Percentiles rank a stretch among this genome's conserved stretches.
These are phyloP conservation scores for Acephala macrosclerotiorum DNA, from an alignment of 2,329 filamentous ascomycete genomes.

Conservation along the genomic window DNA sequence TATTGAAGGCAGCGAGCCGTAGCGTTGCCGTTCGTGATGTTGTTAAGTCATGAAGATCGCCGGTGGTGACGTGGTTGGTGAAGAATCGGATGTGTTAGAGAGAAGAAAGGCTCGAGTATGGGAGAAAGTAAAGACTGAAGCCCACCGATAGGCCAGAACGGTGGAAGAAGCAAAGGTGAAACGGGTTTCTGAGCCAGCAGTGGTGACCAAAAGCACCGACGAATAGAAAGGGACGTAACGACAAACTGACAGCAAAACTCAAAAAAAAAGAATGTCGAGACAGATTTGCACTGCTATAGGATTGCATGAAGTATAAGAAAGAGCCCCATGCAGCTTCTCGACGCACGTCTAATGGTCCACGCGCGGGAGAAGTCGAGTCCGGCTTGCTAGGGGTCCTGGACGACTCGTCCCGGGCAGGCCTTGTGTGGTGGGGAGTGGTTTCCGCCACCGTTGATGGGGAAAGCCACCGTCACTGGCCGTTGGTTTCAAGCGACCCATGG, in stretches of 20 bases:
- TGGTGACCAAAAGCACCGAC: constrained; percentile 37
- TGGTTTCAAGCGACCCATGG: constrained; percentile 31
- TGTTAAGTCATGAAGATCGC: constrained; percentile 44
- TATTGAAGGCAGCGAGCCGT: constrained; percentile 41
- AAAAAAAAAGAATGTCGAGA: constrained; percentile 38
- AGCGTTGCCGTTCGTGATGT: constrained; percentile 38
- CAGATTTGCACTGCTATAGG: constrained; percentile 34
- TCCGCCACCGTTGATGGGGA: constrained; percentile 22
- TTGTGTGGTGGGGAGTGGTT: constrained; percentile 27
- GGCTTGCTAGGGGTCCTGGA: constrained; percentile 32
- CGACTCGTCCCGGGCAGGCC: too few species aligned
- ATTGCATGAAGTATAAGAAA: constrained; percentile 45
- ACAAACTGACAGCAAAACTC: constrained; percentile 39
- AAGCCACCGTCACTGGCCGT: constrained; percentile 26
- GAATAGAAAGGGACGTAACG: constrained; percentile 37
- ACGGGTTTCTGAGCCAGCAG: constrained; percentile 45
- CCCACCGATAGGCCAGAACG: constrained; percentile 40
- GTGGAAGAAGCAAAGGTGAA: constrained; percentile 39
- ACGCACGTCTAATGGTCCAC: constrained; percentile 38
- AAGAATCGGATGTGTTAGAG: constrained; percentile 26
- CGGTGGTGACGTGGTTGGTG: constrained; percentile 28
- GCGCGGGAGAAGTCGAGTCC: constrained; percentile 37
- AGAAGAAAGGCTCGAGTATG: constrained; percentile 29
- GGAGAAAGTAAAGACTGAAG: constrained; percentile 36
- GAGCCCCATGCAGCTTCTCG: constrained; percentile 31